Evolutionary conservation across 2,329 filamentous ascomycete species (phyloP), one percentile per base, ranked within the genome.

Genomic region (Neofusicoccum laricinum): DNA sequence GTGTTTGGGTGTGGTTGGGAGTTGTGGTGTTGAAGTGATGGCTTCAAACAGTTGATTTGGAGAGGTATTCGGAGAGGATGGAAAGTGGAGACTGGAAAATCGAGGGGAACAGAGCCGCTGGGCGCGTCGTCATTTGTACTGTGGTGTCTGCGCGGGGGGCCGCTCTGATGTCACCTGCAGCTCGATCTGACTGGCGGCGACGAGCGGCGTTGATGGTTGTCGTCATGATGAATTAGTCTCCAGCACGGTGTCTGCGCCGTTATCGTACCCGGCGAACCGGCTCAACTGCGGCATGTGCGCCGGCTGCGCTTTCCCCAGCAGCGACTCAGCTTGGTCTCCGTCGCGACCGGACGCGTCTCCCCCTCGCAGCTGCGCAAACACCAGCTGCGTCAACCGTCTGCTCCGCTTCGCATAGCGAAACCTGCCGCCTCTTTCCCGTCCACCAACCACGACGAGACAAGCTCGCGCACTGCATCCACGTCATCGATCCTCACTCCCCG

Each of bases 311-410:
- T 49, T 21, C 25, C 25, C 25, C 25, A 30, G 25, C 25, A 30
- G 25, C 25, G 25, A 30, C n/a, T 8, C 17, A 12, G 30, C 3
- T 7, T 17, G 14, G 30, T 59, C 55, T 15, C 55, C 41, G 30
- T 59, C 55, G 55, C 55, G 55, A 59, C 41, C 55, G 11, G 30
- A 59, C 55, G 55, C 55, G 41, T 59, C 55, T 46, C n/a, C 55
- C 55, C 14, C 17, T 38, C 25, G 15, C 53, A 19, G 14, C 34
- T 34, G 38, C 46, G 58, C 32, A 17, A 61, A 40, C 41, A 25
- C 57, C 19, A 25, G 8, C 41, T 36, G 12, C 53, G 43, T 32
- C 17, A 61, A 49, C 41, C 2, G 15, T n/a, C 30, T n/a, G 25
- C 32, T 21, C 17, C 45, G 25, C 25, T 38, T 14, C 53, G 19